Evolutionary conservation across 2,329 filamentous ascomycete species (phyloP).

Genomic region (Apiospora pterosperma): DNA sequence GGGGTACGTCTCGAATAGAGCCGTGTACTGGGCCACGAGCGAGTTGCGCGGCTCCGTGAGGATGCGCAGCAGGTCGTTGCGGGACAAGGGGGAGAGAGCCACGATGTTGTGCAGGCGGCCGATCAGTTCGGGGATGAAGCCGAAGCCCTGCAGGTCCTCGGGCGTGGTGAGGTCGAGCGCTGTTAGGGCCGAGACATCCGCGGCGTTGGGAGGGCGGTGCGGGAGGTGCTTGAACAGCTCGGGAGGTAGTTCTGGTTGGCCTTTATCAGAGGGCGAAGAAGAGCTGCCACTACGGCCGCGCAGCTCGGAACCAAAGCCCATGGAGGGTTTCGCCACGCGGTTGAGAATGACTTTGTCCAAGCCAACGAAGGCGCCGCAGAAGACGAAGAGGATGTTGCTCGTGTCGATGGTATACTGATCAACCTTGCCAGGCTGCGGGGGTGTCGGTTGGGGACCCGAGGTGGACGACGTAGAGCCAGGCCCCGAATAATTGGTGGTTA

Average conservation of each 20-base stretch:
- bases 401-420: constrained; percentile 78
- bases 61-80: constrained; percentile 72
- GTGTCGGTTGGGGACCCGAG: constrained; percentile 38
- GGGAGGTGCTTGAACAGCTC: constrained; percentile 56
- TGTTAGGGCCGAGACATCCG: constrained; percentile 41
- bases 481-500: constrained; percentile 50
- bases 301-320: constrained; percentile 87
- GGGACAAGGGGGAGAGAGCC: constrained; percentile 72
- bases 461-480: constrained; percentile 40
- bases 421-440: constrained; percentile 45
- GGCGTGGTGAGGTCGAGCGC: constrained; percentile 71
- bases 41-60: constrained; percentile 90
- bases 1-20: constrained; percentile 77
- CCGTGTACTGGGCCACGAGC: constrained; percentile 82
- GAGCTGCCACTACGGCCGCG: constrained; percentile 51
- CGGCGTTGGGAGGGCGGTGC: constrained; percentile 40
- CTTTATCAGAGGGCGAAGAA: not conserved
- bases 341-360: constrained; percentile 84
- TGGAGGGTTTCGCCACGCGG: constrained; percentile 78
- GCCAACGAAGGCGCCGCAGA: constrained; percentile 91
- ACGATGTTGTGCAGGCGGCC: constrained; percentile 92
- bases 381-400: constrained; percentile 95
- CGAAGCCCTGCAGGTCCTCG: constrained; percentile 76
- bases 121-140: constrained; percentile 92
- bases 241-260: constrained; percentile 60